Evolutionary conservation across 345 rosid genomes (phyloP), one percentile per base, ranked within the genome.

Genomic region (Arabidopsis arenosa): DNA sequence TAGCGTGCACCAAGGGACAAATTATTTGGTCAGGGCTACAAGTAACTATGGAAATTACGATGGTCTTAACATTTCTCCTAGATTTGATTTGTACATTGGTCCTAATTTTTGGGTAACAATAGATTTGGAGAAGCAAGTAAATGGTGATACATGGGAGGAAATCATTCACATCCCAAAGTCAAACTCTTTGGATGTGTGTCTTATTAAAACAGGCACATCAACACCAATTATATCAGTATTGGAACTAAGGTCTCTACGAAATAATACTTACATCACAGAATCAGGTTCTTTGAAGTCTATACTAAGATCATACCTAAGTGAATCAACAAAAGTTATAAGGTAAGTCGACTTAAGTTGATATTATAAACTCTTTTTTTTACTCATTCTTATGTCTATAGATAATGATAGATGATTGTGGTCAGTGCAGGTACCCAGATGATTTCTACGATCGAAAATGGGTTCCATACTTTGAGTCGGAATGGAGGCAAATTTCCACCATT

Each of bases 31-130:
- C 49, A 51, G 82, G 56, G 74, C 77, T 41, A 66, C 57, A 6
- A 49, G 51, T 44, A 0, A 15, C 4, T 73, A 83, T 30, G 84
- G 84, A 26, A 75, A 83, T 14, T 80, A 83, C 13, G 84, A 83
- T 4, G 40, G 53, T 9, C 26, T 7, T 13, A 44, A 49, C 4
- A 48, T 5, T 18, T 26, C 12, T 43, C 86, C 85, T 3, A 51
- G 12, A 1, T 83, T 76, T 35, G 81, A 81, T 39, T 58, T 79
- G 15, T 53, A 73, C 53, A 32, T 79, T 6, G 86, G 82, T 13
- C 77, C 70, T 5, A 79, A 79, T 23, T 12, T 68, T 7, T 84
- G 84, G 83, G 68, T 39, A 18, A 68, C 73, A 6, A 75, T 83
- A 18, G 75, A 51, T 30, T 17, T 51, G 11, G 13, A 54, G 17